These are phyloP conservation scores for Beta corolliflora DNA, from an alignment of 179 eudicot genomes.

Conservation along the genomic window DNA sequence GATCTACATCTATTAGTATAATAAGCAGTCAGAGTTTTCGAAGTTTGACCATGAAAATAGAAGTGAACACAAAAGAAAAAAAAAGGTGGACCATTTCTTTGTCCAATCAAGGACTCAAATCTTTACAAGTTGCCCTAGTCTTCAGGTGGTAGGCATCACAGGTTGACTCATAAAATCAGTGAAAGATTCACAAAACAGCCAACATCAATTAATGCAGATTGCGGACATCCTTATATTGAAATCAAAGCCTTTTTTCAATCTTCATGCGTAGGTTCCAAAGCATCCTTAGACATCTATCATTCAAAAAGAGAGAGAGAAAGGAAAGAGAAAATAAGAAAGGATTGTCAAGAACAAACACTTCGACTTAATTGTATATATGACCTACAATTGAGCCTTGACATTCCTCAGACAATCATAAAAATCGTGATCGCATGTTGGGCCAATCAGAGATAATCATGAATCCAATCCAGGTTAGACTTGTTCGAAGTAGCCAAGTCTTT, in stretches of 20 bases:
- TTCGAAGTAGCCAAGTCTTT: background rate
- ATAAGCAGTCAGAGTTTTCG: too few species aligned
- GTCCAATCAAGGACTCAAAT: background rate
- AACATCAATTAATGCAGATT: constrained; percentile 6
- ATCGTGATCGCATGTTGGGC: background rate
- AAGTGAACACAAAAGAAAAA: too few species aligned
- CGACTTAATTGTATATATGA: background rate
- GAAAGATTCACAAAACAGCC: constrained; percentile 14
- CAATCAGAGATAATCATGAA: constrained; percentile 3
- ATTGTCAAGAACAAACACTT: background rate
- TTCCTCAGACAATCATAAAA: background rate
- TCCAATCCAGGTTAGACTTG: background rate
- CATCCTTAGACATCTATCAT: background rate
- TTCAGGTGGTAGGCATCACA: background rate
- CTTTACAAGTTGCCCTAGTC: background rate
- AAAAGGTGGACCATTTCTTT: background rate
- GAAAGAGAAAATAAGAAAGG: background rate
- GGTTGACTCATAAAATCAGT: background rate
- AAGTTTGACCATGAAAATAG: too few species aligned
- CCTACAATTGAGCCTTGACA: background rate
- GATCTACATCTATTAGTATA: too few species aligned
- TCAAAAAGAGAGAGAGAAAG: background rate
- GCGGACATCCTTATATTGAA: background rate
- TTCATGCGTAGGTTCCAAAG: background rate
- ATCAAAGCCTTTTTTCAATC: background rate